Percentiles rank a stretch among this genome's conserved stretches.
Conservation (phyloP, 768 basidiomycete species). For the Leccinum truebloodii region DNA sequence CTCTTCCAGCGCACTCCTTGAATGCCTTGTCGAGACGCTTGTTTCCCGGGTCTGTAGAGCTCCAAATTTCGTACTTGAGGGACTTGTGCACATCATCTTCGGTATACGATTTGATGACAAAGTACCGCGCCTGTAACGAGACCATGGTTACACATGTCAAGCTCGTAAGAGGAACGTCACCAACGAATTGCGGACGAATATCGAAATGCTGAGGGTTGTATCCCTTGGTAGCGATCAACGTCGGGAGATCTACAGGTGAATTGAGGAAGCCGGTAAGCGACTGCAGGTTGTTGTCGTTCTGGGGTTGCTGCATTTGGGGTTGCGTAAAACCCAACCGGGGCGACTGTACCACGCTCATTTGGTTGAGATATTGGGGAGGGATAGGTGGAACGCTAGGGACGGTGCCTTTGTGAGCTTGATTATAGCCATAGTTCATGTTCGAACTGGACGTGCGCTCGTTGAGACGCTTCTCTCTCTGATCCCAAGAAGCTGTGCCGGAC, state of each 20-base stretch:
- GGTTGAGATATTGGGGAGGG: constrained; percentile 71
- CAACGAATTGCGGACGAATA: constrained; percentile 71
- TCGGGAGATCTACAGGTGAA: constrained; percentile 81
- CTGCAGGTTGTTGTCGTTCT: constrained; percentile 36
- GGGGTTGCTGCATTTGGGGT: constrained; percentile 29
- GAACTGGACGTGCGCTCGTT: constrained; percentile 64
- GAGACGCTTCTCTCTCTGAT: constrained; percentile 62
- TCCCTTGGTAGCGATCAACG: constrained; percentile 83
- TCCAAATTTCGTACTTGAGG: constrained; percentile 97
- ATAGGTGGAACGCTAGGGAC: constrained; percentile 73
- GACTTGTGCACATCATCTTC: constrained; percentile 99
- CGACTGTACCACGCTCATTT: constrained; percentile 39
- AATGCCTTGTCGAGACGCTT: constrained; percentile 97
- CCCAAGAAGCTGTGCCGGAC: constrained; percentile 52
- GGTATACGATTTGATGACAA: constrained; percentile 99
- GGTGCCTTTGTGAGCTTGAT: constrained; percentile 35
- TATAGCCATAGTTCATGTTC: constrained; percentile 66
- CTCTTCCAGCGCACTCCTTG: constrained; percentile 88
- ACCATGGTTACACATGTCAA: constrained; percentile 3
- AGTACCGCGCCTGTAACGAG: constrained; percentile 73
- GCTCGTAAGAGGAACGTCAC: constrained; percentile 30
- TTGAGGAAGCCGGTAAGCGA: constrained; percentile 48
- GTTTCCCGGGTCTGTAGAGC: constrained; percentile 95
- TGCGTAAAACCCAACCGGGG: constrained; percentile 42
- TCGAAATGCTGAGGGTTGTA: constrained; percentile 91